phyloP scores from a whole-genome alignment of 768 basidiomycete species.

The Tulasnella sp. region DNA sequence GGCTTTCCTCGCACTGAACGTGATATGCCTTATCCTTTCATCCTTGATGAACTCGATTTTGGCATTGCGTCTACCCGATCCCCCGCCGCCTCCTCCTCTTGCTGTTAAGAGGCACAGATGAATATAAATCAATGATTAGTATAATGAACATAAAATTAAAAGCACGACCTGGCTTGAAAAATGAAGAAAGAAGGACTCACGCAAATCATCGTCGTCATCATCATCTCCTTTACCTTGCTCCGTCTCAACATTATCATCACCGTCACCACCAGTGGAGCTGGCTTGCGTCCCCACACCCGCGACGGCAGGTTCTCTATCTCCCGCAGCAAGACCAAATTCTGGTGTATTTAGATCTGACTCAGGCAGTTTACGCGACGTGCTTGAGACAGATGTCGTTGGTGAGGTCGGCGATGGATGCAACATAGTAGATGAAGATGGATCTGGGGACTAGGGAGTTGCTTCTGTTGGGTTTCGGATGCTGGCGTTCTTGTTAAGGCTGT shows the following conservation, averaged over 20 bases:
- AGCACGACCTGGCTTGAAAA: too few species aligned
- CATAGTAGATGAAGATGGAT: background rate
- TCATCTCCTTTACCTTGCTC: slow-evolving; percentile 58
- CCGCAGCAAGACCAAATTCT: background rate
- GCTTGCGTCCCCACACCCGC: slow-evolving; percentile 10
- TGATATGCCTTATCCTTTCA: slow-evolving; percentile 98
- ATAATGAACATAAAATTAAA: background rate
- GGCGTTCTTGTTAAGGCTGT: background rate
- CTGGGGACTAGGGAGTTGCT: background rate
- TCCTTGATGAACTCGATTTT: slow-evolving; percentile 99
- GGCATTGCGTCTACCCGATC: slow-evolving; percentile 92
- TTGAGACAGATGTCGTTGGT: background rate
- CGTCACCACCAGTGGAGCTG: slow-evolving; percentile 36
- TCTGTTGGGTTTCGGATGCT: background rate
- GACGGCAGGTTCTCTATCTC: slow-evolving; percentile 25
- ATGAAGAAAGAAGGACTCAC: background rate
- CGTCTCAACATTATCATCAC: slow-evolving; percentile 67
- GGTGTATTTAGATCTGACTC: background rate
- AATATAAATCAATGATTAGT: too few species aligned
- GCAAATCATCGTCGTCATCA: slow-evolving; percentile 55
- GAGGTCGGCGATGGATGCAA: background rate
- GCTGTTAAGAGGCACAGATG: background rate
- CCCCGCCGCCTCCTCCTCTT: slow-evolving; percentile 25
- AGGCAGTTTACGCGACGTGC: background rate
- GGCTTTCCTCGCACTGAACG: slow-evolving; percentile 99